Percentiles rank a stretch among this genome's conserved stretches.
Evolutionary conservation across 192 early-diverging fungal species (phyloP).

Genomic region (Endogone sp.): DNA sequence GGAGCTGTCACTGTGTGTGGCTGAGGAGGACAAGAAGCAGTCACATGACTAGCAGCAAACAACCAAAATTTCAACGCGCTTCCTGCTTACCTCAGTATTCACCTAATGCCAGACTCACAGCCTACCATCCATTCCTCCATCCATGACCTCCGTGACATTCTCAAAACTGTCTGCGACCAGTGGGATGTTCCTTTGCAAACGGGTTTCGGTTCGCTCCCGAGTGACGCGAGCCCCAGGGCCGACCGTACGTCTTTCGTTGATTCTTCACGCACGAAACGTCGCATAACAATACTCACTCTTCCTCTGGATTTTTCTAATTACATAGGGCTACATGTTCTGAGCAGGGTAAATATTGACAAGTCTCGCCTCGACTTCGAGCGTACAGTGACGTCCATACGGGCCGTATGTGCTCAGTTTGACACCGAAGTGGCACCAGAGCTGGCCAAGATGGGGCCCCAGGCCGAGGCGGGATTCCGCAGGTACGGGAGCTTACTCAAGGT

Average conservation of each 20-base stretch:
- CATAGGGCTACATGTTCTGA: constrained; percentile 29
- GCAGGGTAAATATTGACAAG: constrained; percentile 30
- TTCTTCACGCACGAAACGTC: no score
- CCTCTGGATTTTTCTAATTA: no score
- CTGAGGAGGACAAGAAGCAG: not conserved
- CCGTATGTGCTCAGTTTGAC: constrained; percentile 34
- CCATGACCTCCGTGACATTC: not conserved
- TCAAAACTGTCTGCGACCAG: not conserved
- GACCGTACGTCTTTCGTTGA: not conserved
- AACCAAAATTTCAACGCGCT: not conserved
- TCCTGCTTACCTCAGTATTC: not conserved
- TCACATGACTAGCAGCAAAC: not conserved
- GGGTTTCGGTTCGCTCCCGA: not conserved
- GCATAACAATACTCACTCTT: no score
- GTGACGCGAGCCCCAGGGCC: not conserved
- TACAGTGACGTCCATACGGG: constrained; percentile 18
- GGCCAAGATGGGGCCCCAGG: constrained; percentile 24
- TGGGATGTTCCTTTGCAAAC: not conserved
- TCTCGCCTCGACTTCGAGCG: constrained; percentile 23
- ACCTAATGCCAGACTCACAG: not conserved
- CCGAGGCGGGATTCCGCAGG: constrained; percentile 30
- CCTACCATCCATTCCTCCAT: not conserved
- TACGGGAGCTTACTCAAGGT: constrained; percentile 33
- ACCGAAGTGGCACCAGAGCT: constrained; percentile 29
- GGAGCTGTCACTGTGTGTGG: no score